phyloP scores from a whole-genome alignment of 768 basidiomycete species.

The Epithele typhae region DNA sequence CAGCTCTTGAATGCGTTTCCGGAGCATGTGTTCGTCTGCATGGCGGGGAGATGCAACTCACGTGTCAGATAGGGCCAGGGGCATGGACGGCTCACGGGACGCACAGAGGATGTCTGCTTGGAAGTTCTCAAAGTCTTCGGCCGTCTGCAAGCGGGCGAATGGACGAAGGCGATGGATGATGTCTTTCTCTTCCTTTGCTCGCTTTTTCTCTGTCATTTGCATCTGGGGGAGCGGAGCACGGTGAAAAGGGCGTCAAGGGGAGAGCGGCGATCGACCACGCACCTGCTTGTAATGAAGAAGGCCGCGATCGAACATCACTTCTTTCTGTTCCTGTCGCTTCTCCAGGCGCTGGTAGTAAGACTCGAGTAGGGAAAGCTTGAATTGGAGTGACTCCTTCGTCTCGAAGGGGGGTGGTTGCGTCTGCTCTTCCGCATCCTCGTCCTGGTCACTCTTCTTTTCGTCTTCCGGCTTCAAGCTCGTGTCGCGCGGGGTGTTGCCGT shows the following conservation, averaged over 20 bases:
- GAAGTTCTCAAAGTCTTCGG: slow-evolving; percentile 87
- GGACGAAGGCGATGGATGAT: slow-evolving; percentile 85
- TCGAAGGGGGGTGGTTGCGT: slow-evolving; percentile 77
- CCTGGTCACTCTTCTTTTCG: slow-evolving; percentile 35
- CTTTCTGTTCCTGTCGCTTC: slow-evolving; percentile 80
- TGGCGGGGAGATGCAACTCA: not conserved
- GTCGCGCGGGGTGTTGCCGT: slow-evolving; percentile 29
- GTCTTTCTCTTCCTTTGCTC: slow-evolving; percentile 87
- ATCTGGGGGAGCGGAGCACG: slow-evolving; percentile 51
- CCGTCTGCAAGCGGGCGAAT: slow-evolving; percentile 86
- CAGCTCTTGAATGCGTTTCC: slow-evolving; percentile 86
- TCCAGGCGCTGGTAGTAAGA: slow-evolving; percentile 89
- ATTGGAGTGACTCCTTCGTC: slow-evolving; percentile 73
- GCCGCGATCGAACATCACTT: slow-evolving; percentile 87
- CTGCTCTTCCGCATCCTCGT: slow-evolving; percentile 59
- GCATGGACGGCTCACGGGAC: slow-evolving; percentile 30
- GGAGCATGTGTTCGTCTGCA: slow-evolving; percentile 80
- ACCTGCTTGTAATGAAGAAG: slow-evolving; percentile 95
- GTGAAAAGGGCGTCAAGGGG: too few species aligned
- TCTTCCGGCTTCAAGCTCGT: slow-evolving; percentile 37
- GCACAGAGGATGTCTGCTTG: slow-evolving; percentile 86
- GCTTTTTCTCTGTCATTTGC: slow-evolving; percentile 87
- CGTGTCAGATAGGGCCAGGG: slow-evolving; percentile 1
- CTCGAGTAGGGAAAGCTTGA: slow-evolving; percentile 87
- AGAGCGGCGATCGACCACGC: slow-evolving; percentile 14